A percentile compares a stretch with the other conserved stretches of the same genome.
Conservation (phyloP, 192 early-diverging fungal genomes). For the Coemansia sp. region DNA sequence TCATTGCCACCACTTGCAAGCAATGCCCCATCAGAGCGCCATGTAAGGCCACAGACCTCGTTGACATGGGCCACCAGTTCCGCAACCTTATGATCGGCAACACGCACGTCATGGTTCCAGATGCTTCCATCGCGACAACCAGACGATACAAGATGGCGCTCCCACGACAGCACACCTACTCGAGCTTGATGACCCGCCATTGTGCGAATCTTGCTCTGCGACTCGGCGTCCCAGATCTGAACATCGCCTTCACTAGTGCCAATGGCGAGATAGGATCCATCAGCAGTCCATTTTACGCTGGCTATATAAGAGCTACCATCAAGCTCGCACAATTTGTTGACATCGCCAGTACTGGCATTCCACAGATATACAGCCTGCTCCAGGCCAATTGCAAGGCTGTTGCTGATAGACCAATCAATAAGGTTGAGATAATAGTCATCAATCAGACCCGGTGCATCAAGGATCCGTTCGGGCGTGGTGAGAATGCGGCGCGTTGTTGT, state of each 20-base stretch:
- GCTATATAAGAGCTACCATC: slow-evolving; percentile 61
- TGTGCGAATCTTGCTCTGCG: slow-evolving; percentile 69
- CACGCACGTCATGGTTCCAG: slow-evolving; percentile 93
- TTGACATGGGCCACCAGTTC: slow-evolving; percentile 71
- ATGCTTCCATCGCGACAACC: slow-evolving; percentile 90
- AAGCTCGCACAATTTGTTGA: slow-evolving; percentile 49
- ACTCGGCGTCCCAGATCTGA: slow-evolving; percentile 89
- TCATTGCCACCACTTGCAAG: slow-evolving; percentile 96
- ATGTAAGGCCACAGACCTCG: slow-evolving; percentile 87
- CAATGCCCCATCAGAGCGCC: slow-evolving; percentile 75
- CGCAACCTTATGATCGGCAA: slow-evolving; percentile 75
- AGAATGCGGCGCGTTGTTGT: slow-evolving; percentile 65
- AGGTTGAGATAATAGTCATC: slow-evolving; percentile 98
- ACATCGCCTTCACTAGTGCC: slow-evolving; percentile 79
- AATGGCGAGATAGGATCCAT: slow-evolving; percentile 66
- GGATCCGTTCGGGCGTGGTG: slow-evolving; percentile 75
- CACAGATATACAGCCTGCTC: slow-evolving; percentile 88
- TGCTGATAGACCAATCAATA: slow-evolving; percentile 85
- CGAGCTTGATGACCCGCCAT: slow-evolving; percentile 80
- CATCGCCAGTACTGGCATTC: slow-evolving; percentile 76
- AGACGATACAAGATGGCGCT: slow-evolving; percentile 75
- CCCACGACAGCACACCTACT: slow-evolving; percentile 87
- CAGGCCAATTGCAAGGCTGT: slow-evolving; percentile 85
- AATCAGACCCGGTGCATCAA: slow-evolving; percentile 85
- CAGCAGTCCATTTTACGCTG: slow-evolving; percentile 75